Evolutionary conservation across 352 stramenopile genomes (phyloP).

Genomic region (Globisporangium viniferum): DNA sequence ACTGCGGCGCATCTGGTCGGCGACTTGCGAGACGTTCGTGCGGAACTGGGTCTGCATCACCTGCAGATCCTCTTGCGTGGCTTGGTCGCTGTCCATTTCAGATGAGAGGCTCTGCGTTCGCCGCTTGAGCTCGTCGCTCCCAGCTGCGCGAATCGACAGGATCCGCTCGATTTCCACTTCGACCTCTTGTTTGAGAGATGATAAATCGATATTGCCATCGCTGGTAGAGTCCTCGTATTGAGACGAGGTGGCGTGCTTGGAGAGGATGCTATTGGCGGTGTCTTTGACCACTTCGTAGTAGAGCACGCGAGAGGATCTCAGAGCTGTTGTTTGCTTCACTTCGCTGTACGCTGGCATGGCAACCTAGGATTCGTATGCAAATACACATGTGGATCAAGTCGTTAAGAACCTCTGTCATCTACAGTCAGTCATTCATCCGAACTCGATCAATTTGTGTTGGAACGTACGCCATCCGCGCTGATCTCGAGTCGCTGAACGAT

Average conservation of each 20-base stretch:
- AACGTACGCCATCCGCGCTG: neutral
- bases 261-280: slow-evolving; percentile 17
- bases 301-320: slow-evolving; percentile 11
- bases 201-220: neutral
- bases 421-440: neutral
- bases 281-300: slow-evolving; percentile 25
- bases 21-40: neutral
- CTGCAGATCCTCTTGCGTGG: slow-evolving; percentile 14
- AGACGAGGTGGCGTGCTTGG: too few species aligned
- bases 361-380: slow-evolving; percentile 16
- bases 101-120: slow-evolving; percentile 21
- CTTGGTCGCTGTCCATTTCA: slow-evolving; percentile 11
- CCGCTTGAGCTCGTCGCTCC: slow-evolving; percentile 21
- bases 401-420: neutral
- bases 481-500: slow-evolving; percentile 5
- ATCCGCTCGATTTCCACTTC: slow-evolving; percentile 23
- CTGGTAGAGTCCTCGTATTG: neutral
- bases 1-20: slow-evolving; percentile 5
- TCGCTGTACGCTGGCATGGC: slow-evolving; percentile 11
- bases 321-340: neutral
- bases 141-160: slow-evolving; percentile 23
- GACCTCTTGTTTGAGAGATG: slow-evolving; percentile 8
- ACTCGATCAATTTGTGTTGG: neutral
- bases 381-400: neutral
- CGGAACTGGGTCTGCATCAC: slow-evolving; percentile 24